Evolutionary conservation across 2,329 filamentous ascomycete species (phyloP), one percentile per base, ranked within the genome.

Genomic region (Fusarium paranaense): DNA sequence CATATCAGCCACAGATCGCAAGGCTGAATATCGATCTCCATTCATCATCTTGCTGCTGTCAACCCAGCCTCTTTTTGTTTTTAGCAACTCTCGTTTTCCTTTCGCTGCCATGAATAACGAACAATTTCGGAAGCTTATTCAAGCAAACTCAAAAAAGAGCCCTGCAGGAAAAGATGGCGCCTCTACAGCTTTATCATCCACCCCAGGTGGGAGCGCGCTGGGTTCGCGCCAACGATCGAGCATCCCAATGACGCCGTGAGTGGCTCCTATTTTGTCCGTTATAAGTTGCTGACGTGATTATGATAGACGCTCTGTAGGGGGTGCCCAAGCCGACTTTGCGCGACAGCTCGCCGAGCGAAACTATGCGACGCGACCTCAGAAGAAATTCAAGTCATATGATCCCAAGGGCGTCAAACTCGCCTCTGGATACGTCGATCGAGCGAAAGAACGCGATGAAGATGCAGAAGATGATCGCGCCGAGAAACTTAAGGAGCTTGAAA

Each of bases 231-330:
- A 93, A 83, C 91, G 91, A 75, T 90, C 93, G 37, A 96, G 90
- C 82, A 96, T 98, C 71, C 95, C 95, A 66, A 98, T 98, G 96
- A 98, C 96, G 57, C 96, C 96, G 92, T 95, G 88, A 78, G 91
- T 86, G 14, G 45, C 10, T 2, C n/a, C 14, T 4, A 13, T 20
- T 32, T 2, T 33, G 2, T 5, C 4, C 4, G 22, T 22, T 22
- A 22, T 3, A 22, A 22, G 22, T 11, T 30, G 62, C 78, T 83
- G 63, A 83, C 75, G 13, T 52, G 32, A 14, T 30, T 57, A 16
- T 32, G 67, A 14, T 66, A 94, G 92, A 16, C 93, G 94, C 60
- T 90, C 92, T 27, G 87, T 95, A 22, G 81, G 78, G 14, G 78
- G 79, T n/a, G 69, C 78, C 5, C 88, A 89, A 62, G 85, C 89